A percentile compares a stretch with the other conserved stretches of the same genome.
Conservation (phyloP, 1,284 basidiomycete genomes). For the Hemileia vastatrix region DNA sequence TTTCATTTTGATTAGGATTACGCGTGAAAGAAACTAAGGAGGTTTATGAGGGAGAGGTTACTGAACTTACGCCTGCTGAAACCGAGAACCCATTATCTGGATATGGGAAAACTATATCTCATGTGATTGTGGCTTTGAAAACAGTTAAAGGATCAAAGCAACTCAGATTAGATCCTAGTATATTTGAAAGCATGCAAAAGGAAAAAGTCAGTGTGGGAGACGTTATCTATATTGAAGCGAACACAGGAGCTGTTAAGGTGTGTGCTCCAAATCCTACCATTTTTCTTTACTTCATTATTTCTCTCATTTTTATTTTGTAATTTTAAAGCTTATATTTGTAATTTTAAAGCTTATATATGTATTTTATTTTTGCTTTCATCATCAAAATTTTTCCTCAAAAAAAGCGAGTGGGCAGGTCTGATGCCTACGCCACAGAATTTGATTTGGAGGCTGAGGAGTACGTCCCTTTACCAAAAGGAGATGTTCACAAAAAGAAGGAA, state of each 20-base stretch:
- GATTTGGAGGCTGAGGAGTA: constrained; percentile 98
- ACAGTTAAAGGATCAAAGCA: constrained; percentile 99
- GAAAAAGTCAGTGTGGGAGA: constrained; percentile 95
- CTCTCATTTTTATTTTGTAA: background rate
- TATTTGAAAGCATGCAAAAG: constrained; percentile 95
- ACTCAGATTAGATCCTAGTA: constrained; percentile 81
- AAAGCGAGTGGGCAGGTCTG: constrained; percentile 86
- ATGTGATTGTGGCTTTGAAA: constrained; percentile 92
- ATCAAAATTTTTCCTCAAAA: no score
- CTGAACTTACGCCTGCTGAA: constrained; percentile 89
- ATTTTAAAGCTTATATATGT: background rate
- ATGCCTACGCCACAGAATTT: constrained; percentile 97
- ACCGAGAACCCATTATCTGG: constrained; percentile 89
- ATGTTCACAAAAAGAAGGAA: constrained; percentile 95
- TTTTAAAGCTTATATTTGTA: background rate
- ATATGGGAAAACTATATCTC: constrained; percentile 96
- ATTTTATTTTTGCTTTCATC: background rate
- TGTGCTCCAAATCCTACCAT: constrained; percentile 27
- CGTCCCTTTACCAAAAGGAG: constrained; percentile 92
- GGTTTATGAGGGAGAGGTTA: constrained; percentile 97
- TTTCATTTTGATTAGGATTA: constrained; percentile 53
- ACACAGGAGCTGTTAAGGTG: constrained; percentile 92
- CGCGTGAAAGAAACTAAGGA: constrained; percentile 98
- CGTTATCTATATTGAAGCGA: constrained; percentile 89
- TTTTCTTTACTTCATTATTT: constrained; percentile 1